Conservation (phyloP, 129 eudicot species). For the Ambrosia artemisiifolia region DNA sequence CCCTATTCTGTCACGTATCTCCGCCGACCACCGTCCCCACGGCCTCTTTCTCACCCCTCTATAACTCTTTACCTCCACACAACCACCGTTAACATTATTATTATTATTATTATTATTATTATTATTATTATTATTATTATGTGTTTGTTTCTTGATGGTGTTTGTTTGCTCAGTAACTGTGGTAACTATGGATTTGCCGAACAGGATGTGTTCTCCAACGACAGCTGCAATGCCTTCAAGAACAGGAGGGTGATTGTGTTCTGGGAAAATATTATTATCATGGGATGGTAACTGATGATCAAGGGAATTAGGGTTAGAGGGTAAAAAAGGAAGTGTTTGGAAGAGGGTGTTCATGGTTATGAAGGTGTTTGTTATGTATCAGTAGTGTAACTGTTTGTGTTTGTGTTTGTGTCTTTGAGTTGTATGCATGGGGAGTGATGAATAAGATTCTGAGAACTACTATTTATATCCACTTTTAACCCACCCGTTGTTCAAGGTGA, state of each 20-base stretch:
- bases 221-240: conserved; percentile 92
- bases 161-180: background rate
- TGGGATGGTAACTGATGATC: conserved; percentile 12
- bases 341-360: conserved; percentile 32
- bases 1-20: conserved; percentile 84
- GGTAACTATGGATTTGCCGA: conserved; percentile 11
- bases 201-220: conserved; percentile 57
- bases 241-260: conserved; percentile 32
- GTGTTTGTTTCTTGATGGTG: background rate
- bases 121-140: no score
- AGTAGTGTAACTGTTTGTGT: background rate
- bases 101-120: no score
- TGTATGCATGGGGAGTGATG: conserved; percentile 36
- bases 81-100: no score
- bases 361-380: conserved; percentile 9
- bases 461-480: conserved; percentile 33
- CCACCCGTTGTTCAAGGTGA: conserved; percentile 14
- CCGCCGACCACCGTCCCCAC: conserved; percentile 97
- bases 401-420: background rate
- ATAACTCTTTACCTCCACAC: conserved; percentile 29
- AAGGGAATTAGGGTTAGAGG: conserved; percentile 17
- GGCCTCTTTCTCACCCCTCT: conserved; percentile 92
- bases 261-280: background rate
- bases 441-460: background rate
- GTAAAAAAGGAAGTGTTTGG: conserved; percentile 15